Percentiles rank a stretch among this genome's conserved stretches.
Evolutionary conservation across 202 grass and related monocot species (phyloP).

Genomic region (Bolboschoenoplectus hybrid): DNA sequence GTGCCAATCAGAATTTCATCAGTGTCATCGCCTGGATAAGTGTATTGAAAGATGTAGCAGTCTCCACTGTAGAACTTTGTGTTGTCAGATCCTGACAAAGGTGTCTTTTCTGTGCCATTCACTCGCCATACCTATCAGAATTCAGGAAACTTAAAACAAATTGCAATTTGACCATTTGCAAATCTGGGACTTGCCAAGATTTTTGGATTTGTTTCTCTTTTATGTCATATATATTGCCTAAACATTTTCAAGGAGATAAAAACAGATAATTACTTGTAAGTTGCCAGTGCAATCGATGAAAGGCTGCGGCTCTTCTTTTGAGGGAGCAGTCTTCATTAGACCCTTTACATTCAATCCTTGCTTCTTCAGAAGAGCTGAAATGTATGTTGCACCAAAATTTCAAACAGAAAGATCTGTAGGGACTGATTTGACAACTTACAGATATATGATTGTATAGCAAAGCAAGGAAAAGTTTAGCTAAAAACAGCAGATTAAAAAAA

Average conservation of each 20-base stretch:
- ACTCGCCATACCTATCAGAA: slow-evolving; percentile 84
- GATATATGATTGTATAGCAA: slow-evolving; percentile 10
- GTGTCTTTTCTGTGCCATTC: slow-evolving; percentile 71
- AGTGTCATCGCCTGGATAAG: slow-evolving; percentile 75
- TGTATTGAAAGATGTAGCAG: slow-evolving; percentile 97
- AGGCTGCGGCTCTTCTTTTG: slow-evolving; percentile 73
- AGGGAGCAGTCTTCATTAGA: slow-evolving; percentile 61
- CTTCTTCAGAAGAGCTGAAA: slow-evolving; percentile 78
- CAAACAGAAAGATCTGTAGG: slow-evolving; percentile 16
- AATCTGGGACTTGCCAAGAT: not conserved
- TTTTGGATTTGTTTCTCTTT: slow-evolving; percentile 28
- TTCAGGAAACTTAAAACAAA: slow-evolving; percentile 30
- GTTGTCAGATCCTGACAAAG: slow-evolving; percentile 62
- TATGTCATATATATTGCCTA: slow-evolving; percentile 24
- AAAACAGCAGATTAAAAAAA: not conserved
- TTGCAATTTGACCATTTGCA: not conserved
- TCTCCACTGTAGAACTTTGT: slow-evolving; percentile 91
- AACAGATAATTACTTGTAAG: slow-evolving; percentile 52
- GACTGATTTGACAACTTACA: slow-evolving; percentile 16
- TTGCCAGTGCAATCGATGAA: slow-evolving; percentile 87
- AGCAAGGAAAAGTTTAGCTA: not conserved
- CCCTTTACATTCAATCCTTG: slow-evolving; percentile 92
- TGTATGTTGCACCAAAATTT: slow-evolving; percentile 33
- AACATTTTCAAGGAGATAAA: slow-evolving; percentile 29
- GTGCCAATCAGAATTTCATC: slow-evolving; percentile 94